These are phyloP conservation scores for Thermoascus crustaceus DNA, from an alignment of 2,329 filamentous ascomycete species.

Conservation along the genomic window DNA sequence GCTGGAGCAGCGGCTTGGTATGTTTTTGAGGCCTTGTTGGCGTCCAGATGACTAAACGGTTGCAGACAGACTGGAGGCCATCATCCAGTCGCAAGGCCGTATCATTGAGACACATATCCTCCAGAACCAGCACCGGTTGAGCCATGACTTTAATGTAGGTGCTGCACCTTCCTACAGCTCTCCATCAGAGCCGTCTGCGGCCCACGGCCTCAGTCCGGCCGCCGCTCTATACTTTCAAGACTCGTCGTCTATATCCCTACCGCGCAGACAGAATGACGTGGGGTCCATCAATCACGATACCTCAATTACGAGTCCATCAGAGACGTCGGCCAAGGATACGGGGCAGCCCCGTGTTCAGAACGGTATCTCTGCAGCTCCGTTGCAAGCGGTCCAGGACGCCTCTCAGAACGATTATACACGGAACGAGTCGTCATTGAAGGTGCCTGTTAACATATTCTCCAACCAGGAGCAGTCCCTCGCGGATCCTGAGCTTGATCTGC, in stretches of 20 bases:
- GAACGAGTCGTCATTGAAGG: constrained; percentile 47
- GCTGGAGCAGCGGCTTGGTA: constrained; percentile 58
- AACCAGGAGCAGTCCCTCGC: constrained; percentile 39
- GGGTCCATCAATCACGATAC: constrained; percentile 41
- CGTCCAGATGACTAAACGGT: no score
- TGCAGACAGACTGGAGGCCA: constrained; percentile 57
- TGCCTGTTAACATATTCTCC: constrained; percentile 50
- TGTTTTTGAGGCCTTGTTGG: no score
- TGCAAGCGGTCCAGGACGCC: constrained; percentile 17
- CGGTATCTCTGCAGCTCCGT: constrained; percentile 16
- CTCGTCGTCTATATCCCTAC: constrained; percentile 42
- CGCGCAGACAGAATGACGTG: constrained; percentile 40
- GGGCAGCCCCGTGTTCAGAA: constrained; percentile 16
- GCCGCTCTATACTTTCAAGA: constrained; percentile 56
- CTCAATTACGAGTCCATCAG: constrained; percentile 32
- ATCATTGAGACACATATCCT: constrained; percentile 54
- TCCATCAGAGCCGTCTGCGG: constrained; percentile 45
- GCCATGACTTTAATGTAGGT: constrained; percentile 18
- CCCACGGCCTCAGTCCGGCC: constrained; percentile 48
- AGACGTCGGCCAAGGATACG: constrained; percentile 21
- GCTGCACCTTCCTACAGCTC: constrained; percentile 29
- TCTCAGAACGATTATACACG: constrained; percentile 32
- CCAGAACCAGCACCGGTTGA: constrained; percentile 22
- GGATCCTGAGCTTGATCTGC: constrained; percentile 57
- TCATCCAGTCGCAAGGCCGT: constrained; percentile 57